Evolutionary conservation across 345 rosid species (phyloP).

Genomic region (Rhizophora mangle): DNA sequence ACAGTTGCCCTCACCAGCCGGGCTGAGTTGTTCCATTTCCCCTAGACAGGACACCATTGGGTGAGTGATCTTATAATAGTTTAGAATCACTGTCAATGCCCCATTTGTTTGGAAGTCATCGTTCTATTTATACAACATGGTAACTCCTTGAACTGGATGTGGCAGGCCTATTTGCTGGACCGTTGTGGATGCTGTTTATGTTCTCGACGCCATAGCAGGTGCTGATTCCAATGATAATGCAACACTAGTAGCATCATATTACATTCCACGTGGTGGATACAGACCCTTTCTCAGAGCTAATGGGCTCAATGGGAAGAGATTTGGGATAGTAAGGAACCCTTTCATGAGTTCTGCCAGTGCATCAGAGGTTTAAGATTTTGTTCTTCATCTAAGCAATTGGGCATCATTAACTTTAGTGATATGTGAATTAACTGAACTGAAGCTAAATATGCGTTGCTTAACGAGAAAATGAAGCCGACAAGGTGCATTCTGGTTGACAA

Average conservation of each 20-base stretch:
- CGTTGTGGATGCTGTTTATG: constrained; percentile 40
- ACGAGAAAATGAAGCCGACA: constrained; percentile 29
- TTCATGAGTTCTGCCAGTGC: constrained; percentile 14
- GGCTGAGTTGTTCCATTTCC: constrained; percentile 61
- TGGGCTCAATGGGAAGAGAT: constrained; percentile 56
- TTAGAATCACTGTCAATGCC: neutral
- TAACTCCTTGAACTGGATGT: neutral
- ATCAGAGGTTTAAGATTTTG: constrained; percentile 23
- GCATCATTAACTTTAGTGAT: neutral
- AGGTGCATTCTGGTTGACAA: constrained; percentile 52
- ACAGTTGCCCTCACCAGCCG: constrained; percentile 70
- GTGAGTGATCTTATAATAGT: constrained; percentile 17
- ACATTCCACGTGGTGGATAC: constrained; percentile 56
- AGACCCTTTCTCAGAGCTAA: constrained; percentile 41
- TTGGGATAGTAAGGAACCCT: constrained; percentile 45
- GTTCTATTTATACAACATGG: too few relatives aligned
- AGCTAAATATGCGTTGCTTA: neutral
- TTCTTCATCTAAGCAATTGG: constrained; percentile 22
- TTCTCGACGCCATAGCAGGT: constrained; percentile 46
- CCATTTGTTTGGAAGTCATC: neutral
- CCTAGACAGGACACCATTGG: constrained; percentile 62
- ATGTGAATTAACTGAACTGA: neutral
- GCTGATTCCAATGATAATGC: constrained; percentile 38
- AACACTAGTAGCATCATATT: constrained; percentile 36
- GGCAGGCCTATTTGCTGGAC: constrained; percentile 49